Conservation (phyloP, 768 basidiomycete species). For the Asterophora parasitica region DNA sequence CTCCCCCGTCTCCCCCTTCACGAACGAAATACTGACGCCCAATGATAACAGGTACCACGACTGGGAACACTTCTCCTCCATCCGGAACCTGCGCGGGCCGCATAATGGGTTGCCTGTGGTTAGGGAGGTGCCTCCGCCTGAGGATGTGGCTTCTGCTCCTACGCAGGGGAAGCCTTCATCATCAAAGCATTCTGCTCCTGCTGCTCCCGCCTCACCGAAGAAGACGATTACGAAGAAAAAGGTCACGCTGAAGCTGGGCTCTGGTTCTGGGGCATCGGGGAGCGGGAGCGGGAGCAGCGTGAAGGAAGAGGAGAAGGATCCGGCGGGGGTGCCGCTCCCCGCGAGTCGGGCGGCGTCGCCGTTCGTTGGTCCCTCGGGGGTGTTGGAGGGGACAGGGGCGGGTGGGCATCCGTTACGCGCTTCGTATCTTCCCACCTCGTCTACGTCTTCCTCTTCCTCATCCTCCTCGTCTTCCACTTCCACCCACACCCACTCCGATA, state of each 20-base stretch:
- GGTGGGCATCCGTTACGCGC: too few relatives aligned
- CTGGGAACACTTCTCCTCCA: slow-evolving; percentile 95
- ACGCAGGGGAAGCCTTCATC: too few relatives aligned
- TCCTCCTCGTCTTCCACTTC: too few relatives aligned
- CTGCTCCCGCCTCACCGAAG: slow-evolving; percentile 27
- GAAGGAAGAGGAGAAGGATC: slow-evolving; percentile 11
- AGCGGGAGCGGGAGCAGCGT: slow-evolving; percentile 4
- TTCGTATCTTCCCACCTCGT: too few relatives aligned
- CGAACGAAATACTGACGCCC: too few relatives aligned
- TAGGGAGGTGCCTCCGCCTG: slow-evolving; percentile 40
- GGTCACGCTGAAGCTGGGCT: slow-evolving; percentile 26
- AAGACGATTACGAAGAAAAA: slow-evolving; percentile 23
- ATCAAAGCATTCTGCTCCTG: slow-evolving; percentile 23
- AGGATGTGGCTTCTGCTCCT: slow-evolving; percentile 25
- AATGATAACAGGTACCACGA: slow-evolving; percentile 65
- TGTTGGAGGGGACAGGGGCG: too few relatives aligned
- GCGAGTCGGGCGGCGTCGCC: slow-evolving; percentile 11
- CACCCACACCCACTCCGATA: too few relatives aligned
- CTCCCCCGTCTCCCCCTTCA: too few relatives aligned
- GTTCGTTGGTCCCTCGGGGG: too few relatives aligned
- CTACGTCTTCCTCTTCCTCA: too few relatives aligned
- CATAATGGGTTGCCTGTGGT: slow-evolving; percentile 72
- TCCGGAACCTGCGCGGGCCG: slow-evolving; percentile 81
- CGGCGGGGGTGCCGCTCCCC: slow-evolving; percentile 11
- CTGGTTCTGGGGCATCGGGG: slow-evolving; percentile 4